Percentiles rank a stretch among this genome's conserved stretches.
Evolutionary conservation across 2,329 filamentous ascomycete genomes (phyloP).

Genomic region (Cladosporium sp.): DNA sequence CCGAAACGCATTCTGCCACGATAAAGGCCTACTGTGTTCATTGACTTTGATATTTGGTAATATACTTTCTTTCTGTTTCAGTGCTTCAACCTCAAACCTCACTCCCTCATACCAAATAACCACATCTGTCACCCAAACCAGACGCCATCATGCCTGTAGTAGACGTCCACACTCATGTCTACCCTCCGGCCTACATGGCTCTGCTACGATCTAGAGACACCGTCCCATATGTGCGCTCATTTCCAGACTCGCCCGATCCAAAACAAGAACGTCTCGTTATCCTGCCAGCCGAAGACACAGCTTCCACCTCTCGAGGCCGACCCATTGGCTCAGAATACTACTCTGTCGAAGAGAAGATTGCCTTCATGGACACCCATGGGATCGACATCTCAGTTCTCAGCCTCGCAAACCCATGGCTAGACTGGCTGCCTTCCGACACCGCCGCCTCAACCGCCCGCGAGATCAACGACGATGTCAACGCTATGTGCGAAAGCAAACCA

Average conservation of each 20-base stretch:
- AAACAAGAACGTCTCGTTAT: conserved; percentile 59
- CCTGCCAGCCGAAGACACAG: conserved; percentile 33
- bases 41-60: not conserved
- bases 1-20: not conserved
- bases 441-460: conserved; percentile 63
- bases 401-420: conserved; percentile 90
- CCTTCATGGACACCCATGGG: conserved; percentile 81
- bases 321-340: conserved; percentile 83
- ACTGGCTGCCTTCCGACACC: conserved; percentile 67
- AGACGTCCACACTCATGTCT: conserved; percentile 65
- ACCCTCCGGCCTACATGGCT: conserved; percentile 61
- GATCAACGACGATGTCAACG: conserved; percentile 77
- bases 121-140: not conserved
- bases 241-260: conserved; percentile 48
- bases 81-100: no score
- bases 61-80: no score
- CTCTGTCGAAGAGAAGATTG: conserved; percentile 74
- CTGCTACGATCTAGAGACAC: conserved; percentile 57
- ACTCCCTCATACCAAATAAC: not conserved
- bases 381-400: conserved; percentile 85
- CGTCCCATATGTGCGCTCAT: conserved; percentile 71
- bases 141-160: conserved; percentile 44
- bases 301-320: conserved; percentile 62
- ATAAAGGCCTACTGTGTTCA: not conserved
- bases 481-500: conserved; percentile 65